These are phyloP conservation scores for Acanthamoeba healyi DNA, from an alignment of 208 protist genomes.

Conservation along the genomic window DNA sequence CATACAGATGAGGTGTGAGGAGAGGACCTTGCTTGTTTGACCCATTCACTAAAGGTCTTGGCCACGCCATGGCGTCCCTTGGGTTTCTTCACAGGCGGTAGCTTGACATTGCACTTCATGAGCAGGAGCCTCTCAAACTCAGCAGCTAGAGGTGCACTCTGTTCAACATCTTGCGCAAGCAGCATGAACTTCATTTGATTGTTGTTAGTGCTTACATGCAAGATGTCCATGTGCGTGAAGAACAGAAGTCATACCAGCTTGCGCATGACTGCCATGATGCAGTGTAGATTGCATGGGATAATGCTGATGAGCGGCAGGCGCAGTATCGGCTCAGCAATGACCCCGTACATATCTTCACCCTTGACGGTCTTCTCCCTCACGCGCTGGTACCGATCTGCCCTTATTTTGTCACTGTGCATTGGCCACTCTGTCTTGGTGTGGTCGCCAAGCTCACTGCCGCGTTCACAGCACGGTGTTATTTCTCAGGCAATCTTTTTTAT, in stretches of 20 bases:
- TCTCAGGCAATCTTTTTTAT: too few species aligned
- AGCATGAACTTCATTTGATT: not conserved
- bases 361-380: not conserved
- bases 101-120: not conserved
- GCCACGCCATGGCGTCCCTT: not conserved
- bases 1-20: not conserved
- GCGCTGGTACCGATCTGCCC: not conserved
- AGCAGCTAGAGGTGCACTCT: not conserved
- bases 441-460: too few species aligned
- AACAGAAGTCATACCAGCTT: slow-evolving; percentile 13
- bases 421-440: too few species aligned
- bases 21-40: slow-evolving; percentile 12
- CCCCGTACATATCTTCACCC: slow-evolving; percentile 21
- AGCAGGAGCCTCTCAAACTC: slow-evolving; percentile 29
- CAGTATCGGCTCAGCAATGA: not conserved
- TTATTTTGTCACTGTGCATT: not conserved
- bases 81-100: not conserved
- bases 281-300: slow-evolving; percentile 64
- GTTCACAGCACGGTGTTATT: too few species aligned
- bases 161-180: slow-evolving; percentile 1
- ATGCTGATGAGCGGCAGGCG: not conserved
- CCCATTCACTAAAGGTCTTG: slow-evolving; percentile 46
- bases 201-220: not conserved
- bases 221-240: not conserved
- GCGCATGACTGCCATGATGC: slow-evolving; percentile 5